Evolutionary conservation across 2,329 filamentous ascomycete species (phyloP).

Genomic region (Pleurostoma richardsiae): DNA sequence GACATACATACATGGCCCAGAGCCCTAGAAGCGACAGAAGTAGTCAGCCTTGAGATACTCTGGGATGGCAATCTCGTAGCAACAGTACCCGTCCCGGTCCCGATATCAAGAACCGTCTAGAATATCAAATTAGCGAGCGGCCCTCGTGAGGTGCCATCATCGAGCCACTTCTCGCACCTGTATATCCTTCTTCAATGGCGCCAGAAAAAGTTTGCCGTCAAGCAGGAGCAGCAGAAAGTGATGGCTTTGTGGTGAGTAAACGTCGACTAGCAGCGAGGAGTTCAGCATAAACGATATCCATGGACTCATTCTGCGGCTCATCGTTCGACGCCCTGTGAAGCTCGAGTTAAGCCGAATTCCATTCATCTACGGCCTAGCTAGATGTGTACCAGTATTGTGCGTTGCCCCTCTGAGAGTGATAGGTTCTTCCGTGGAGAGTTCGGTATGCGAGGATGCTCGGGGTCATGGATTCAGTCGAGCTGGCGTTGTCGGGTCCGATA

Average conservation of each 20-base stretch:
- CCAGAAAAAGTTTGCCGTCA: constrained; percentile 16
- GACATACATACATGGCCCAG: constrained; percentile 33
- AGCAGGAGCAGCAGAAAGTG: constrained; percentile 15
- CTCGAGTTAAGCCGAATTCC: background rate
- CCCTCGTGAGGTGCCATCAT: background rate
- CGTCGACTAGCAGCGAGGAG: background rate
- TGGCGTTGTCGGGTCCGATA: constrained; percentile 4
- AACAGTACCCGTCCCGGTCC: constrained; percentile 39
- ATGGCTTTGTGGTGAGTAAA: constrained; percentile 11
- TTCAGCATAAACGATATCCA: constrained; percentile 20
- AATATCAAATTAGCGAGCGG: background rate
- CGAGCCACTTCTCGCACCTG: constrained; percentile 3
- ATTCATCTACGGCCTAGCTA: background rate
- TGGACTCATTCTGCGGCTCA: constrained; percentile 20
- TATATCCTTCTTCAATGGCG: constrained; percentile 14
- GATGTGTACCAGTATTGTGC: constrained; percentile 8
- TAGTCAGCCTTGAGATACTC: background rate
- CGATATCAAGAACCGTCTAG: constrained; percentile 39
- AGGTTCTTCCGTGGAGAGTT: constrained; percentile 8
- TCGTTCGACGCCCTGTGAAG: constrained; percentile 20
- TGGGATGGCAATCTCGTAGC: background rate
- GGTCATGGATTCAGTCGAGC: constrained; percentile 8
- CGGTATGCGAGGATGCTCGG: constrained; percentile 9
- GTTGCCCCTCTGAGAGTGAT: constrained; percentile 7
- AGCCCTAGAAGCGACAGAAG: constrained; percentile 26